Base-by-base conservation (phyloP, 495 filamentous ascomycete species). In the Wilcoxina mikolae region DNA sequence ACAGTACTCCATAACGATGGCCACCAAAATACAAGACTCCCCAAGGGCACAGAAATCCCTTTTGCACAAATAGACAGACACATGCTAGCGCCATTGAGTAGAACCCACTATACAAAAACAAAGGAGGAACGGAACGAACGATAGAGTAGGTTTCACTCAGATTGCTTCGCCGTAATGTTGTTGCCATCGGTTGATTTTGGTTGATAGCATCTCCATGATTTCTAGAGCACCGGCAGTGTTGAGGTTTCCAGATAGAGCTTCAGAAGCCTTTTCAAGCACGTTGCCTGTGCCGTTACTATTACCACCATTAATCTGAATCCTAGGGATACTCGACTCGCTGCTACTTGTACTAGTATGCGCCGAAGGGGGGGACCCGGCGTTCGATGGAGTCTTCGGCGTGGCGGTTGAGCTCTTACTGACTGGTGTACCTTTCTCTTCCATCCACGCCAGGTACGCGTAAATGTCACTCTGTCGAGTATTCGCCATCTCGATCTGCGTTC, bases 401-500 rank as follows among this genome's bases (percentile, higher is more conserved):
- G 61, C 59, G 24, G 63, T 33, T 3, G 28, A 38, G 20, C 49
- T 52, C 48, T 64, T 63, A 33, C 54, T 64, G 12, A 64, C 26
- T 38, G 61, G 61, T 3, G 61, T 64, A 38, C 61, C 62, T 42
- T 64, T 60, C 44, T 65, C 61, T 48, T 65, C 62, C 60, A 65
- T 65, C 62, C 62, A 65, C 22, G 62, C 63, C 31, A 65, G 51
- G 48, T 65, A 65, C 28, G 61, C 62, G 35, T 65, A 65, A 24
- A 65, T 65, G 38, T 65, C 62, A 42, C 57, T 64, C 29, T 63
- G 61, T 50, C 61, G 55, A 18, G 62, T 61, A 28, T 55, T 64
- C 23, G 86, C 89, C 71, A 95, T 78, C 65, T 98, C 91, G 11
- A 94, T 74, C 61, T 95, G 90, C 58, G 86, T 90, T 43, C 85